phyloP scores from a whole-genome alignment of 345 rosid genomes.

The Aurinia saxatilis region DNA sequence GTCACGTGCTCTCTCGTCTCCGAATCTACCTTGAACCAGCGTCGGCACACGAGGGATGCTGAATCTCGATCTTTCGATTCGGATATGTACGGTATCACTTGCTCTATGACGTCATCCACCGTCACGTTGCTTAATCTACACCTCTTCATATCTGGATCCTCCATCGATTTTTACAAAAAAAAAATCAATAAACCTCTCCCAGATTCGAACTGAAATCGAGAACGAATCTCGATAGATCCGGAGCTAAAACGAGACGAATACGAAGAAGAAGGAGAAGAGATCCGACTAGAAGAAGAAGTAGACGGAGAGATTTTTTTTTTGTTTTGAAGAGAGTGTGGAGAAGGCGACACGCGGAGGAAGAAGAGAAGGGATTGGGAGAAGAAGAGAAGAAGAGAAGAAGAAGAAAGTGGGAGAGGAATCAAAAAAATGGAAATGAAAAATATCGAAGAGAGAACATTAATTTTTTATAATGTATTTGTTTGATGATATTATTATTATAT shows the following conservation, averaged over 20 bases:
- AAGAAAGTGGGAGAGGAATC: neutral
- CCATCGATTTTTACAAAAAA: too few relatives aligned
- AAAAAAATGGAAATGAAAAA: neutral
- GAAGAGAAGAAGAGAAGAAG: too few relatives aligned
- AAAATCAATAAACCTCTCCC: neutral
- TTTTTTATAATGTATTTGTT: neutral
- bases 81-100: slow-evolving; percentile 61
- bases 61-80: slow-evolving; percentile 75
- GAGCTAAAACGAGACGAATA: too few relatives aligned
- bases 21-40: slow-evolving; percentile 74
- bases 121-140: slow-evolving; percentile 23
- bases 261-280: neutral
- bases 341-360: slow-evolving; percentile 10
- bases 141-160: slow-evolving; percentile 30
- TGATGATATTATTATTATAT: too few relatives aligned
- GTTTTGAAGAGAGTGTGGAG: slow-evolving; percentile 4
- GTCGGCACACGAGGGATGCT: slow-evolving; percentile 63
- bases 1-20: slow-evolving; percentile 77
- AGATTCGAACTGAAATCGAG: neutral
- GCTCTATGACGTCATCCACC: slow-evolving; percentile 49
- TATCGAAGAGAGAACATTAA: neutral
- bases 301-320: neutral
- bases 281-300: neutral
- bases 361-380: neutral
- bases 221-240: neutral